A percentile compares a stretch with the other conserved stretches of the same genome.
Evolutionary conservation across 352 stramenopile genomes (phyloP).

Genomic region (Pythium dissotocum): DNA sequence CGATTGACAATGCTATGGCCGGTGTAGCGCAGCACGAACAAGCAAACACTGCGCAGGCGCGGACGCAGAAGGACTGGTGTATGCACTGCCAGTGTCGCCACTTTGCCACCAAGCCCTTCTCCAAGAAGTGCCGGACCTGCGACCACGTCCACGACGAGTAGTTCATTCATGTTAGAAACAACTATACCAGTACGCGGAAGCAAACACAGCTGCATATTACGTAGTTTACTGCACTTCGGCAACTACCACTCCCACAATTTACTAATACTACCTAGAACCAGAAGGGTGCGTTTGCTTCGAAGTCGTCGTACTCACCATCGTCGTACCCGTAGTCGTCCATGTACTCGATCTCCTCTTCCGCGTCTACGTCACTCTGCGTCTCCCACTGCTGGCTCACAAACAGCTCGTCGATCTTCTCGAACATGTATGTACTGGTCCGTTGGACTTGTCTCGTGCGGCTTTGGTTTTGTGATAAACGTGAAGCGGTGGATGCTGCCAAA

Average conservation of each 20-base stretch:
- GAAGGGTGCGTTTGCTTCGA: too few species aligned
- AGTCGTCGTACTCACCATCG: too few species aligned
- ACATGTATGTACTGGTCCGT: neutral
- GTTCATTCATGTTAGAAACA: too few species aligned
- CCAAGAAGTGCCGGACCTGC: slow-evolving; percentile 79
- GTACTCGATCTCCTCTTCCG: too few species aligned
- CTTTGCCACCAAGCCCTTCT: slow-evolving; percentile 67
- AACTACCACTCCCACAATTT: too few species aligned
- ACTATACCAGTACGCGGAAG: too few species aligned
- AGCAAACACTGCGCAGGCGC: slow-evolving; percentile 14
- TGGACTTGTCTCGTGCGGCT: too few species aligned
- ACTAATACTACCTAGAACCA: too few species aligned
- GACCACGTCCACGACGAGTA: slow-evolving; percentile 55
- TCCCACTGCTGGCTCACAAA: neutral
- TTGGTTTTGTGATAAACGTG: neutral
- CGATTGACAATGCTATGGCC: slow-evolving; percentile 69
- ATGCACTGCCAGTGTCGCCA: slow-evolving; percentile 53
- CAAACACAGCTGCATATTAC: too few species aligned
- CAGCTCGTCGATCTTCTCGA: neutral
- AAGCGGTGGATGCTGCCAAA: neutral
- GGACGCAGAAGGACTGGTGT: slow-evolving; percentile 33
- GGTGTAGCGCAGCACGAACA: slow-evolving; percentile 63
- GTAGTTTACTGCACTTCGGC: too few species aligned
- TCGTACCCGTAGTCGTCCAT: too few species aligned
- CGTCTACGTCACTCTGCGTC: too few species aligned